These are phyloP conservation scores for Ballota nigra DNA, from an alignment of 257 asterid species.

Conservation along the genomic window DNA sequence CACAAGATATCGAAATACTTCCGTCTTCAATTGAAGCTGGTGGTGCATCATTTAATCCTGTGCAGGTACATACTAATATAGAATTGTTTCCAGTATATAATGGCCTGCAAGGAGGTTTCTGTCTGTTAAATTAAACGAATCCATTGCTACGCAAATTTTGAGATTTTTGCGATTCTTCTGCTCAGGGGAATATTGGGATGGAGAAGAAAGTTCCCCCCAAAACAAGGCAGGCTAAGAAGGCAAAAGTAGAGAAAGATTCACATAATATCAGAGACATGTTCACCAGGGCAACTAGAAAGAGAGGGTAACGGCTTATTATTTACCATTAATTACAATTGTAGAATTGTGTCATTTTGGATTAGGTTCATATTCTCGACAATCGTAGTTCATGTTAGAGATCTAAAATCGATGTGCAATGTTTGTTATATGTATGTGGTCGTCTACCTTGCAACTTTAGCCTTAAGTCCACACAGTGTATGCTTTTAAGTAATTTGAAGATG, in stretches of 20 bases:
- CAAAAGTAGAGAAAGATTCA: slow-evolving; percentile 71
- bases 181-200: slow-evolving; percentile 49
- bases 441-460: background rate
- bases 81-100: background rate
- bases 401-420: no score
- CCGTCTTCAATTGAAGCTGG: slow-evolving; percentile 42
- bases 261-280: slow-evolving; percentile 93
- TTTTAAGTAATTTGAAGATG: background rate
- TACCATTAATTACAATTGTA: background rate
- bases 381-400: no score
- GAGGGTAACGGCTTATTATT: slow-evolving; percentile 32
- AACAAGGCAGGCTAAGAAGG: slow-evolving; percentile 66
- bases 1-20: slow-evolving; percentile 28
- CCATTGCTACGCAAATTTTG: background rate
- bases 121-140: background rate
- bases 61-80: slow-evolving; percentile 40
- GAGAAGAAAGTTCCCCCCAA: slow-evolving; percentile 40
- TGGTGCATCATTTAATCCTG: slow-evolving; percentile 41
- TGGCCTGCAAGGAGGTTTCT: background rate
- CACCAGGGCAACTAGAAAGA: slow-evolving; percentile 65
- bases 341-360: background rate
- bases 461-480: background rate
- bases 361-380: background rate
- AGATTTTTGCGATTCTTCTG: background rate
- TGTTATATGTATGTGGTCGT: background rate